These are phyloP conservation scores for Arthrobotrys entomopaga DNA, from an alignment of 2,329 filamentous ascomycete species.

Conservation along the genomic window DNA sequence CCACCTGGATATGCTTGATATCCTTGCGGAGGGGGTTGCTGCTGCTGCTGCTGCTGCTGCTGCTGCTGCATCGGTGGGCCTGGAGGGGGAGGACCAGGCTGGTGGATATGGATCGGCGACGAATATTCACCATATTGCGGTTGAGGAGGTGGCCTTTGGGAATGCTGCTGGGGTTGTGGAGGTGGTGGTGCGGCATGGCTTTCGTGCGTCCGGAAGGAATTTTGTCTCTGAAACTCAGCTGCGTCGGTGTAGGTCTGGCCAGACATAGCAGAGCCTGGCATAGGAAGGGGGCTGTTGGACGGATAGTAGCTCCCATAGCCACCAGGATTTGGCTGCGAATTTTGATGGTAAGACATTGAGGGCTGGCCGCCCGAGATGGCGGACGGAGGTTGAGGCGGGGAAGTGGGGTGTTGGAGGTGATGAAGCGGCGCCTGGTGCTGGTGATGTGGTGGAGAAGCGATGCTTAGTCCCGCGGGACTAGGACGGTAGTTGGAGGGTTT, in stretches of 20 bases:
- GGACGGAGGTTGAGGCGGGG: slow-evolving; percentile 53
- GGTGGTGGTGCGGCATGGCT: slow-evolving; percentile 28
- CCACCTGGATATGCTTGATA: slow-evolving; percentile 53
- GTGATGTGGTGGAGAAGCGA: background rate
- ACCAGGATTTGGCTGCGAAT: slow-evolving; percentile 43
- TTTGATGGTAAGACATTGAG: slow-evolving; percentile 54
- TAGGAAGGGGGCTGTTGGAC: slow-evolving; percentile 43
- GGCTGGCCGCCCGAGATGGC: slow-evolving; percentile 25
- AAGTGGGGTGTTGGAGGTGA: slow-evolving; percentile 52
- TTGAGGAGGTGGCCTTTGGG: slow-evolving; percentile 46
- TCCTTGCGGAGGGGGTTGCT: slow-evolving; percentile 4
- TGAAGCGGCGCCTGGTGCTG: slow-evolving; percentile 29
- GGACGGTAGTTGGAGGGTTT: slow-evolving; percentile 49
- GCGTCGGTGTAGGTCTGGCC: slow-evolving; percentile 31
- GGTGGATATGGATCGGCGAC: slow-evolving; percentile 50
- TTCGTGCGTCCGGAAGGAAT: slow-evolving; percentile 47
- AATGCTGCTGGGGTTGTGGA: slow-evolving; percentile 36
- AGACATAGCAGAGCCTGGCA: slow-evolving; percentile 40
- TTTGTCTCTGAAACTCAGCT: slow-evolving; percentile 46
- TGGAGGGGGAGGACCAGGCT: slow-evolving; percentile 32
- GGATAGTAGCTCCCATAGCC: slow-evolving; percentile 37
- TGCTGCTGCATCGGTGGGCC: slow-evolving; percentile 30
- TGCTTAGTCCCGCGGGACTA: slow-evolving; percentile 28
- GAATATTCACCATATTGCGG: slow-evolving; percentile 47
- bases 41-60: background rate